Evolutionary conservation across 768 basidiomycete species (phyloP), one percentile per base, ranked within the genome.

Genomic region (Naematelia encephala): DNA sequence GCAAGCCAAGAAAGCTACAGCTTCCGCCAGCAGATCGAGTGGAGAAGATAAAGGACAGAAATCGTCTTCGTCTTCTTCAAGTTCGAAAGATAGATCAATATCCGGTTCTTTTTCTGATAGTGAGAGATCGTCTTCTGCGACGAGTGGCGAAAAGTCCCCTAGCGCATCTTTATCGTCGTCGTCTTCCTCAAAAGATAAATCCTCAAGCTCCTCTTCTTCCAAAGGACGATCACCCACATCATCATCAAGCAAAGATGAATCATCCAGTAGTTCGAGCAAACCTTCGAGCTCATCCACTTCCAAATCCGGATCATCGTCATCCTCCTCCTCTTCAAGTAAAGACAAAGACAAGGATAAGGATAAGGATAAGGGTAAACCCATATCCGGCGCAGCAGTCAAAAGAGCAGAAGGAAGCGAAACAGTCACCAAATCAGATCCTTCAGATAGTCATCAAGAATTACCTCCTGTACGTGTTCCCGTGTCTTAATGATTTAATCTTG

Each of bases 381-480:
- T 65, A 13, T 44, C 56, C 1, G 49, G 56, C 22, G 60, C 63
- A 10, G 69, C 71, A 2, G 54, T 69, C 14, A 45, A 56, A 21
- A 64, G 70, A 48, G 68, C 68, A 8, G 51, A 66, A 0, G 67
- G 69, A 5, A 59, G 47, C 19, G 60, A 63, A 45, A 70, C 66
- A 19, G 61, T 66, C 4, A 70, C 71, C 1, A 23, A 52, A 5
- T 42, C 28, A 3, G 59, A 59, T 45, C 34, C 57, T 26, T 52
- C 51, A 16, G 51, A 52, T 16, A 39, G 34, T 16, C 34, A 30
- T 3, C 51, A 30, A 60, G 56, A 13, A 16, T 51, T 30, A 46
- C 45, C 63, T 16, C 50, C 34, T 21, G 46, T 57, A 12, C 58
- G 61, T 16, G 55, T 64, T n/a, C 63, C 66, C 13, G n/a, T n/a